A percentile compares a stretch with the other conserved stretches of the same genome.
phyloP scores from a whole-genome alignment of 2,329 filamentous ascomycete genomes.

The Alternaria postmessia region DNA sequence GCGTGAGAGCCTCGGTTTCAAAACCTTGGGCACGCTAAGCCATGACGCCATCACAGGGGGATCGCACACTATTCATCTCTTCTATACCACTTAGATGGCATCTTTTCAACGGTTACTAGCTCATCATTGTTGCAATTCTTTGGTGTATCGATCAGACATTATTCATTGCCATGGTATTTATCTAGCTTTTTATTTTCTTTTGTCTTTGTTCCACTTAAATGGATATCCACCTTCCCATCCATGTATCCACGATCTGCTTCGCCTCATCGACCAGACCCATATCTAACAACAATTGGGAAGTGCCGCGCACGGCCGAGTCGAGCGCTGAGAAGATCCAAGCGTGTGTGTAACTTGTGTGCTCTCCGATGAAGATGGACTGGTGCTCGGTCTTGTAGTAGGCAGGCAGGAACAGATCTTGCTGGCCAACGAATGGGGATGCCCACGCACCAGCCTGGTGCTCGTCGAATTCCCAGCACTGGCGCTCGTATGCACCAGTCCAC shows the following conservation, averaged over 20 bases:
- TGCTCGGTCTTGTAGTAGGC: constrained; percentile 76
- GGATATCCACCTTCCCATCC: constrained; percentile 73
- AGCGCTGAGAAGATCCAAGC: constrained; percentile 74
- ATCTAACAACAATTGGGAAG: constrained; percentile 69
- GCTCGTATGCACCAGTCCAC: constrained; percentile 70
- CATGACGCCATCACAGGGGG: constrained; percentile 8
- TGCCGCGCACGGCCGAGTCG: constrained; percentile 72
- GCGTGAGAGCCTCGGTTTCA: not conserved
- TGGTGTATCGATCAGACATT: not conserved
- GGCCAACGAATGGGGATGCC: constrained; percentile 67
- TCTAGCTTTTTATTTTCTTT: not conserved
- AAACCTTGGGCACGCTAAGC: not conserved
- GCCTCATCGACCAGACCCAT: constrained; percentile 75
- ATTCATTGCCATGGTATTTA: not conserved
- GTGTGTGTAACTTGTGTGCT: constrained; percentile 64
- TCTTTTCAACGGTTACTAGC: not conserved
- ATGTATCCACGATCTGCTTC: constrained; percentile 68
- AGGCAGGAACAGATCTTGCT: constrained; percentile 74
- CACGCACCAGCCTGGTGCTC: constrained; percentile 69
- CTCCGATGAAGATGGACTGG: constrained; percentile 70
- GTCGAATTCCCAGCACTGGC: constrained; percentile 72
- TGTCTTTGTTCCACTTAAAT: constrained; percentile 16
- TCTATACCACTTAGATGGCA: not conserved
- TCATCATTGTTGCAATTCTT: not conserved
- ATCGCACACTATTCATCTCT: constrained; percentile 1